These are phyloP conservation scores for Penicillium brasilianum DNA, from an alignment of 2,329 filamentous ascomycete genomes.

Conservation along the genomic window DNA sequence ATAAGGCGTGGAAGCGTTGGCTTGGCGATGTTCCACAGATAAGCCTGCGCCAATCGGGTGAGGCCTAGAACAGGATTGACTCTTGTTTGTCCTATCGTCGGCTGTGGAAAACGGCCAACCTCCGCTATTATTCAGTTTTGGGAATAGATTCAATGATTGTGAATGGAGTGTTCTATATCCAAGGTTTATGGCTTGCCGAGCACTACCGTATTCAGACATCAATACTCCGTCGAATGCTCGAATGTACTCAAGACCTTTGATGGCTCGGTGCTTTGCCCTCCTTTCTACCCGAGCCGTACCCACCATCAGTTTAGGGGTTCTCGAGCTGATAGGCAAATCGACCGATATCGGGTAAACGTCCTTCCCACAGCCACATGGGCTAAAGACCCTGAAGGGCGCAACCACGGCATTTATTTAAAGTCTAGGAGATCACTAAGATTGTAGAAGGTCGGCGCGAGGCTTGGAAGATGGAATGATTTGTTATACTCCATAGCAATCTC, in stretches of 20 bases:
- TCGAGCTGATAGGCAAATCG: not conserved
- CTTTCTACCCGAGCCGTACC: not conserved
- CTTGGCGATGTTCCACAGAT: constrained; percentile 4
- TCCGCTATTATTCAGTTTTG: not conserved
- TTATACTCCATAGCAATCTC: not conserved
- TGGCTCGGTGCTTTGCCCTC: not conserved
- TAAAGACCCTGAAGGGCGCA: not conserved
- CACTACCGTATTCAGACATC: not conserved
- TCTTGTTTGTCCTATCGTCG: not conserved
- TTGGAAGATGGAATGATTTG: not conserved
- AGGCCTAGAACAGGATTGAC: not conserved
- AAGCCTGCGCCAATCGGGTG: constrained; percentile 7
- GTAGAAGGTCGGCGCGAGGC: too few relatives aligned
- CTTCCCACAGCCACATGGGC: not conserved
- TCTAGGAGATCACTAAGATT: too few relatives aligned
- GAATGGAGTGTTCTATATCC: not conserved
- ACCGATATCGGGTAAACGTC: constrained; percentile 2
- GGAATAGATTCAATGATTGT: not conserved
- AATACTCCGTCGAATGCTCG: too few relatives aligned
- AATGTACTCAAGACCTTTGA: not conserved
- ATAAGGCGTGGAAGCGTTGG: not conserved
- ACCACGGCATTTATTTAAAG: not conserved
- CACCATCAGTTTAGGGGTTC: not conserved
- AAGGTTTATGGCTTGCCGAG: not conserved
- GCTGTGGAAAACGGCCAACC: not conserved